Evolutionary conservation across 768 basidiomycete genomes (phyloP), one percentile per base, ranked within the genome.

Genomic region (Calocybe gangraenosa): DNA sequence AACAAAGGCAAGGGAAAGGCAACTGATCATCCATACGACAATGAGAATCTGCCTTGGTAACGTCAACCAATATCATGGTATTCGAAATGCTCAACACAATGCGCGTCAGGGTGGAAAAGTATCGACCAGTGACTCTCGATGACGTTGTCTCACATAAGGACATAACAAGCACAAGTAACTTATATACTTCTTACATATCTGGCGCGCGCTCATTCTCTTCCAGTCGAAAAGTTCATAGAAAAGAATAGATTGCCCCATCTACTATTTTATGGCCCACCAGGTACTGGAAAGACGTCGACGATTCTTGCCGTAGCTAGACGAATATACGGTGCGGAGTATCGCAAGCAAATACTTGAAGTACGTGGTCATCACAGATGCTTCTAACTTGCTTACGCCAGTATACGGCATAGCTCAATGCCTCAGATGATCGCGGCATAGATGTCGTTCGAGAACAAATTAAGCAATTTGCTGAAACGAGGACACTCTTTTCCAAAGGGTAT

Each of bases 381-480:
- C 6, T 5, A 10, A 1, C 7, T 11, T 32, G 13, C 17, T 10
- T 30, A 22, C 21, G 14, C 46, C 46, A 31, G 46, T 14, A 15
- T 50, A 20, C 18, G 13, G 3, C 4, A 10, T 35, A 95, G 92
- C 77, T 99, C 35, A 99, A 99, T 61, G 96, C 96, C 5, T 96
- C 93, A 1, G 96, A 99, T 61, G 96, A 98, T 59, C 83, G 96
- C 58, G 96, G 96, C 23, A 99, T 99, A 49, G 96, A 99, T 49
- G 94, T 97, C 35, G 96, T 99, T 14, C 82, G 96, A 40, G 96
- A 98, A 65, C 94, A 97, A 71, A 94, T 99, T 64, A 99, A 98
- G 63, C 92, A 92, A 59, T 99, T 98, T 56, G 93, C 96, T 1
- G 92, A 94, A 67, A 97, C 94, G 11, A 81, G 92, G 41, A 96